Evolutionary conservation across 345 rosid species (phyloP).

Genomic region (Eutrema heterophyllum): DNA sequence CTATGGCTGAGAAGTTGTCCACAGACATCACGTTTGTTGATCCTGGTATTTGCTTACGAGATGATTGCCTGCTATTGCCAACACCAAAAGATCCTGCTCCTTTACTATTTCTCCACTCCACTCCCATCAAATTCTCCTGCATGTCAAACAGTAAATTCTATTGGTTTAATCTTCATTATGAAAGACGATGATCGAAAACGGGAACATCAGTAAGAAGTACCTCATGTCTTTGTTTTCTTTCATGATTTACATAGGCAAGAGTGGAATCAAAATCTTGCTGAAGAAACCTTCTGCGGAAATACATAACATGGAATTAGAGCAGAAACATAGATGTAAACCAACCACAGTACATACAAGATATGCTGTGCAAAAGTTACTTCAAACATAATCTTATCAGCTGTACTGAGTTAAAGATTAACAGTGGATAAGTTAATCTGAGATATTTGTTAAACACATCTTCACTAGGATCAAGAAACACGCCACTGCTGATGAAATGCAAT

Average conservation of each 20-base stretch:
- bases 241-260: constrained; percentile 83
- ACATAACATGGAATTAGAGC: constrained; percentile 4
- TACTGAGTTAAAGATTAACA: neutral
- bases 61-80: constrained; percentile 66
- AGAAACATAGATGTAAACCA: constrained; percentile 7
- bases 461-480: constrained; percentile 1
- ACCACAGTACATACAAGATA: neutral
- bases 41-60: constrained; percentile 62
- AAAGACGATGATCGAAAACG: constrained; percentile 11
- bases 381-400: neutral
- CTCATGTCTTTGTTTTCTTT: constrained; percentile 87
- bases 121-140: constrained; percentile 62
- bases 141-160: constrained; percentile 10
- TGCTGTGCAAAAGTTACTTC: neutral
- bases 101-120: constrained; percentile 72
- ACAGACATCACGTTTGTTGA: constrained; percentile 46
- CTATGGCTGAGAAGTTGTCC: constrained; percentile 64
- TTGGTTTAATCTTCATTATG: neutral
- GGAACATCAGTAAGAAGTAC: constrained; percentile 32
- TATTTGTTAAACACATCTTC: constrained; percentile 2
- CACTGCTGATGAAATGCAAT: neutral
- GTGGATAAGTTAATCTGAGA: neutral
- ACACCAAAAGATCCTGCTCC: constrained; percentile 60
- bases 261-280: constrained; percentile 93
- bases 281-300: constrained; percentile 71